These are phyloP conservation scores for Candida bentonensis DNA, from an alignment of 805 yeast species.

Conservation along the genomic window DNA sequence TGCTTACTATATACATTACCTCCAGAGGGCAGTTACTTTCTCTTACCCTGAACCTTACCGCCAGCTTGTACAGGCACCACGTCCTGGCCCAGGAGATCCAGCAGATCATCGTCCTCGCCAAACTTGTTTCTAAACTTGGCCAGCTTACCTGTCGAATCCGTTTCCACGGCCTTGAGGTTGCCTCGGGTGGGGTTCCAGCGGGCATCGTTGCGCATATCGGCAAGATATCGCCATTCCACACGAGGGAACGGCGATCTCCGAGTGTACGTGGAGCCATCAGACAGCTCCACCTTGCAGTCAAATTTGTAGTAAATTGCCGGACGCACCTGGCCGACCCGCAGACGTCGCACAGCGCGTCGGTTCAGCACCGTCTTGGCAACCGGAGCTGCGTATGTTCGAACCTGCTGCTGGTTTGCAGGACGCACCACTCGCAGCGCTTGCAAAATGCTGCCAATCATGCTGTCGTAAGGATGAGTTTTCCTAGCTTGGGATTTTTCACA, in stretches of 20 bases:
- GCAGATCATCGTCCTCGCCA: slow-evolving; percentile 32
- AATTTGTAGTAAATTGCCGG: slow-evolving; percentile 90
- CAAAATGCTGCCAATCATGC: neutral
- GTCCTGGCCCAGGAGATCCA: slow-evolving; percentile 46
- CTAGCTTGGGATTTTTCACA: too few species aligned
- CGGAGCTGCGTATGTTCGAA: slow-evolving; percentile 13
- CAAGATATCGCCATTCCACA: slow-evolving; percentile 68
- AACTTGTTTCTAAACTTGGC: slow-evolving; percentile 24
- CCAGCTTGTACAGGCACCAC: slow-evolving; percentile 42
- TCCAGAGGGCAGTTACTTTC: slow-evolving; percentile 18
- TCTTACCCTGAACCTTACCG: slow-evolving; percentile 35
- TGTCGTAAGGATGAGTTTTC: neutral
- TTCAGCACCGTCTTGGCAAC: slow-evolving; percentile 14
- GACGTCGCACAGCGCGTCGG: slow-evolving; percentile 16
- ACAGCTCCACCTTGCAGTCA: slow-evolving; percentile 74
- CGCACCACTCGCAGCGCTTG: neutral
- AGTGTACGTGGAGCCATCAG: slow-evolving; percentile 82
- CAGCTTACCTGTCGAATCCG: slow-evolving; percentile 73
- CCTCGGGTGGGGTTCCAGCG: slow-evolving; percentile 83
- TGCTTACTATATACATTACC: neutral
- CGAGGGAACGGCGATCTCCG: slow-evolving; percentile 84
- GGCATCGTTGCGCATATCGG: slow-evolving; percentile 77
- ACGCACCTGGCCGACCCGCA: slow-evolving; percentile 61
- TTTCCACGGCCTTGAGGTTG: slow-evolving; percentile 59
- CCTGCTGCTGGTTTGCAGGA: neutral